phyloP scores from a whole-genome alignment of 495 filamentous ascomycete species.

The Aspergillus coremiiformis region DNA sequence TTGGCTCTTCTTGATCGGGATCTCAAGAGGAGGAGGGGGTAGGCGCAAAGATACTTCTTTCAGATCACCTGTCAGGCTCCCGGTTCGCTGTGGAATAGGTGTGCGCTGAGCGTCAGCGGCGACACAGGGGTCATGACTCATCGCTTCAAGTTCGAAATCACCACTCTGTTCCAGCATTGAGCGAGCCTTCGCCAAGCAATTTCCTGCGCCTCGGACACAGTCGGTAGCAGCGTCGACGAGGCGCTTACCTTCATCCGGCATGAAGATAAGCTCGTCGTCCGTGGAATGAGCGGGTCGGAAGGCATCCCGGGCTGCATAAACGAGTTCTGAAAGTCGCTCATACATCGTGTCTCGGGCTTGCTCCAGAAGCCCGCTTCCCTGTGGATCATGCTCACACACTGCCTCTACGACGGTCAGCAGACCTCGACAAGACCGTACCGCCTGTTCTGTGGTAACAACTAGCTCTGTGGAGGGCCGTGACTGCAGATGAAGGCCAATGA shows the following conservation, averaged over 20 bases:
- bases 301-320: conserved; percentile 70
- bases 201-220: conserved; percentile 83
- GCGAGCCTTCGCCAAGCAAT: conserved; percentile 80
- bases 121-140: conserved; percentile 38
- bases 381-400: conserved; percentile 67
- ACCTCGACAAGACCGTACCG: conserved; percentile 69
- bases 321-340: conserved; percentile 66
- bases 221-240: conserved; percentile 76
- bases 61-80: conserved; percentile 8
- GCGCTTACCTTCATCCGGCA: conserved; percentile 71
- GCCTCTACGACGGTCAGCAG: conserved; percentile 76
- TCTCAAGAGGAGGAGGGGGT: conserved; percentile 36
- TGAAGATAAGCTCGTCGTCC: conserved; percentile 64
- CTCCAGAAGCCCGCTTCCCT: conserved; percentile 55
- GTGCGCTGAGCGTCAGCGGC: conserved; percentile 12
- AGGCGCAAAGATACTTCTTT: conserved; percentile 28
- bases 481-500: conserved; percentile 86
- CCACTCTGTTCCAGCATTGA: conserved; percentile 83
- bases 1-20: conserved; percentile 22
- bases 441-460: conserved; percentile 65
- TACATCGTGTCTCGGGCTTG: conserved; percentile 73
- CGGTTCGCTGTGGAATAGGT: conserved; percentile 10
- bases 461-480: conserved; percentile 81
- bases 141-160: conserved; percentile 78
- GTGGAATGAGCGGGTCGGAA: conserved; percentile 54